Evolutionary conservation across 345 rosid genomes (phyloP).

Genomic region (Limnanthes douglasii): DNA sequence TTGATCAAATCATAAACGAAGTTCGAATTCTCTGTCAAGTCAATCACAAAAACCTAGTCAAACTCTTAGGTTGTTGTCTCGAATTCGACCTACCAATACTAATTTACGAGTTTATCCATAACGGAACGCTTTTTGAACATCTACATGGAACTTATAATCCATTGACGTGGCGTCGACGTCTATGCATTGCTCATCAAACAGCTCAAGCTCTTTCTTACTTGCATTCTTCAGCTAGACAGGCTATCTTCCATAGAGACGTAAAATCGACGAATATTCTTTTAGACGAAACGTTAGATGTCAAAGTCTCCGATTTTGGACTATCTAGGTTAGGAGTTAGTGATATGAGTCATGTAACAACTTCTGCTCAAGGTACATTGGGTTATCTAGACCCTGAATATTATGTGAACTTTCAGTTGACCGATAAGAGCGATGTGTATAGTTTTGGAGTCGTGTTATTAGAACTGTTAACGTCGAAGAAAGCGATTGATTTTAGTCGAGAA

Average conservation of each 20-base stretch:
- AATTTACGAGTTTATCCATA: slow-evolving; percentile 42
- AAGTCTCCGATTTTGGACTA: slow-evolving; percentile 41
- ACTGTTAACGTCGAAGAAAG: slow-evolving; percentile 35
- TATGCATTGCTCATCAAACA: slow-evolving; percentile 28
- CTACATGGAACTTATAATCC: slow-evolving; percentile 17
- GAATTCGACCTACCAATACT: slow-evolving; percentile 35
- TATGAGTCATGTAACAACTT: slow-evolving; percentile 37
- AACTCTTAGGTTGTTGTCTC: slow-evolving; percentile 23
- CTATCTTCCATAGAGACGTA: slow-evolving; percentile 45
- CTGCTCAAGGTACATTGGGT: slow-evolving; percentile 44
- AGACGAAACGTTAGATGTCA: slow-evolving; percentile 31
- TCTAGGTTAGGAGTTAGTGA: slow-evolving; percentile 29
- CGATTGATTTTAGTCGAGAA: slow-evolving; percentile 37
- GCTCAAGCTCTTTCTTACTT: slow-evolving; percentile 51
- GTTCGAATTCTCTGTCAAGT: slow-evolving; percentile 52
- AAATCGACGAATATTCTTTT: slow-evolving; percentile 48
- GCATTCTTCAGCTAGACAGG: slow-evolving; percentile 36
- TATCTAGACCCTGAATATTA: slow-evolving; percentile 57
- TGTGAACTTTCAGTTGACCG: slow-evolving; percentile 38
- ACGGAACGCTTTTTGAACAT: slow-evolving; percentile 39
- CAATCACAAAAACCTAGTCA: slow-evolving; percentile 43
- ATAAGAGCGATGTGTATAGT: slow-evolving; percentile 55
- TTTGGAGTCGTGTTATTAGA: slow-evolving; percentile 50
- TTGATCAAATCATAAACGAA: slow-evolving; percentile 41
- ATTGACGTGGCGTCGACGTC: slow-evolving; percentile 25